Percentiles rank a stretch among this genome's conserved stretches.
Evolutionary conservation across 1,139 yeast species (phyloP).

Genomic region (Debaryomyces nepalensis): DNA sequence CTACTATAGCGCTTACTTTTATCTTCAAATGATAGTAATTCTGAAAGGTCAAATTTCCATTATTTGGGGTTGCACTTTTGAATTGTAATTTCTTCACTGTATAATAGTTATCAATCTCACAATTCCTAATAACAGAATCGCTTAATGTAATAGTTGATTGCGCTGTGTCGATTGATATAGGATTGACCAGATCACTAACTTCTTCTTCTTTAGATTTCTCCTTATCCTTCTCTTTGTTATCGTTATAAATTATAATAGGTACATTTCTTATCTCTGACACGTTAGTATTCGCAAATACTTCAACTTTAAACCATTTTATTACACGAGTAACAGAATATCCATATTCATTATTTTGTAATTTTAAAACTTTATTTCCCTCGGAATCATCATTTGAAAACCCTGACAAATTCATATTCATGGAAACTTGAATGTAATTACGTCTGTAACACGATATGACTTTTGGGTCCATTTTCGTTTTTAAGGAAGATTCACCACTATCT

Average conservation of each 20-base stretch:
- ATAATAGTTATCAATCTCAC: slow-evolving; percentile 38
- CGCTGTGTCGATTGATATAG: slow-evolving; percentile 28
- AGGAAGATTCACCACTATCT: slow-evolving; percentile 2
- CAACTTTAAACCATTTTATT: slow-evolving; percentile 46
- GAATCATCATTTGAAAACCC: slow-evolving; percentile 28
- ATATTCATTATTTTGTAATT: slow-evolving; percentile 40
- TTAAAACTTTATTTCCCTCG: slow-evolving; percentile 31
- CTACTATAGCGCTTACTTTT: slow-evolving; percentile 50
- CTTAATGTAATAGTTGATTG: slow-evolving; percentile 37
- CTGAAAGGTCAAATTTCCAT: slow-evolving; percentile 60
- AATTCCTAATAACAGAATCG: slow-evolving; percentile 28
- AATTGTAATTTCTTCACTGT: slow-evolving; percentile 55
- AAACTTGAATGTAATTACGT: slow-evolving; percentile 48
- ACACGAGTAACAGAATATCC: slow-evolving; percentile 43
- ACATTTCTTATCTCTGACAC: slow-evolving; percentile 34
- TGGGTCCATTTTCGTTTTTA: slow-evolving; percentile 29
- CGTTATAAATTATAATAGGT: slow-evolving; percentile 37
- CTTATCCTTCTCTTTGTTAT: slow-evolving; percentile 30
- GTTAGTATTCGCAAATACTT: slow-evolving; percentile 43
- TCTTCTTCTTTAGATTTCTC: slow-evolving; percentile 21
- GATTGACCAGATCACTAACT: slow-evolving; percentile 26
- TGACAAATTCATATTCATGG: slow-evolving; percentile 39
- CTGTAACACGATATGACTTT: slow-evolving; percentile 52
- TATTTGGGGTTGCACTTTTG: slow-evolving; percentile 66
- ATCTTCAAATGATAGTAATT: slow-evolving; percentile 58